Conservation (phyloP, 257 asterid genomes). For the Solanum ahanhuiri region DNA sequence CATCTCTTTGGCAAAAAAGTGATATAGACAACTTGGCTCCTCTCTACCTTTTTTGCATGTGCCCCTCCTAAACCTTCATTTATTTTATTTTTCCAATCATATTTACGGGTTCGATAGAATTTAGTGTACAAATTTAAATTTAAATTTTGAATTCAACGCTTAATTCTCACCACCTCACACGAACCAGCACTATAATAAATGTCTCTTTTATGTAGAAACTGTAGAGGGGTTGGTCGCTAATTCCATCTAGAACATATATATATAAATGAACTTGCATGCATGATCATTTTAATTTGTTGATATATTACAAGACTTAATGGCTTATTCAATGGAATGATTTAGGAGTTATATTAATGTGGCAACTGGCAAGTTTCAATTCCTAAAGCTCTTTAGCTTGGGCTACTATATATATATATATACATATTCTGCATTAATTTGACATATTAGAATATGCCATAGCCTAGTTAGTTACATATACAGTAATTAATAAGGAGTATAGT, state of each 20-base stretch:
- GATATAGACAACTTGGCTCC: constrained; percentile 10
- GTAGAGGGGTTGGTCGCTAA: neutral
- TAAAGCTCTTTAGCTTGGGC: neutral
- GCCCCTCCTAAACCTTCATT: constrained; percentile 14
- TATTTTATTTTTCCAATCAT: neutral
- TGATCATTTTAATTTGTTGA: neutral
- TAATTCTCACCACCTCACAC: neutral
- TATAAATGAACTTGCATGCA: neutral
- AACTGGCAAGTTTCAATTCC: neutral
- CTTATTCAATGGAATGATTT: neutral
- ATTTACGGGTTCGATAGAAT: too few species aligned
- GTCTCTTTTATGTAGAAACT: neutral
- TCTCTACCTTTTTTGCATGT: neutral
- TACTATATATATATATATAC: neutral
- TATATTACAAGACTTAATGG: neutral
- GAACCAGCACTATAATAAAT: too few species aligned
- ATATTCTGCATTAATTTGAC: neutral
- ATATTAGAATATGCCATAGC: neutral
- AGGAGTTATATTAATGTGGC: neutral
- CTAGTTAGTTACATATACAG: neutral
- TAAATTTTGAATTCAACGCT: too few species aligned
- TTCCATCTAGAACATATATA: neutral
- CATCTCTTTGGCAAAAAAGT: constrained; percentile 16
- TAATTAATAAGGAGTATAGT: neutral
- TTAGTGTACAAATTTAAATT: too few species aligned